Percentiles rank a stretch among this genome's conserved stretches.
phyloP scores from a whole-genome alignment of 768 basidiomycete species.

The Vararia minispora region DNA sequence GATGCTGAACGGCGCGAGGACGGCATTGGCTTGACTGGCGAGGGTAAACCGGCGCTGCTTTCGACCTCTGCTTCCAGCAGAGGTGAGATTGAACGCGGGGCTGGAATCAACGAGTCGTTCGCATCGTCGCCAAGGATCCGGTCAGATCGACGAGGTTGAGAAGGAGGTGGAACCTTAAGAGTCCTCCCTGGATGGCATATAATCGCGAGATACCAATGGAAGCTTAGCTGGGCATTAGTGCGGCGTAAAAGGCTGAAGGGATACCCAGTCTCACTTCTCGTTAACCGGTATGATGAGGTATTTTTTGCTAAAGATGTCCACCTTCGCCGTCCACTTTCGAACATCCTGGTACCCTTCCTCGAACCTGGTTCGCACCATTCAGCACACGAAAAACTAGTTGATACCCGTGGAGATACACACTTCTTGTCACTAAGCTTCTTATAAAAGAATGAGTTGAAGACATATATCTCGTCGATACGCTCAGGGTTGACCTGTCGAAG shows the following conservation, averaged over 20 bases:
- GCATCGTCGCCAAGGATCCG: constrained; percentile 17
- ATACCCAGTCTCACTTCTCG: constrained; percentile 58
- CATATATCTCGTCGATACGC: constrained; percentile 64
- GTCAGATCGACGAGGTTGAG: neutral
- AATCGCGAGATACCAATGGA: constrained; percentile 96
- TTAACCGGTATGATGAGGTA: constrained; percentile 95
- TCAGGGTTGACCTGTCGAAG: constrained; percentile 44
- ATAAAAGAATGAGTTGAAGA: constrained; percentile 98
- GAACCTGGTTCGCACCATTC: constrained; percentile 20
- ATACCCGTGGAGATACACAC: no score
- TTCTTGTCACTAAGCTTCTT: constrained; percentile 76
- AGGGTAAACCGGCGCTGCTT: no score
- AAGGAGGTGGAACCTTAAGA: constrained; percentile 35
- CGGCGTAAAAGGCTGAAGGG: neutral
- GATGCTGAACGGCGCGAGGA: neutral
- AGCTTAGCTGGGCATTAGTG: constrained; percentile 29
- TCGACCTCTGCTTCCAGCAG: no score
- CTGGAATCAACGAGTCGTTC: no score
- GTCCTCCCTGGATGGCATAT: constrained; percentile 71
- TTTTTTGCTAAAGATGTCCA: constrained; percentile 84
- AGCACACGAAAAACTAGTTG: no score
- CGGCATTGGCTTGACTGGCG: no score
- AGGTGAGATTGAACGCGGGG: no score
- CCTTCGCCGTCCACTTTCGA: constrained; percentile 86
- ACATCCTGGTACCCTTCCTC: constrained; percentile 75